phyloP scores from a whole-genome alignment of 2,329 filamentous ascomycete genomes.

The Magnaporthiopsis poae region DNA sequence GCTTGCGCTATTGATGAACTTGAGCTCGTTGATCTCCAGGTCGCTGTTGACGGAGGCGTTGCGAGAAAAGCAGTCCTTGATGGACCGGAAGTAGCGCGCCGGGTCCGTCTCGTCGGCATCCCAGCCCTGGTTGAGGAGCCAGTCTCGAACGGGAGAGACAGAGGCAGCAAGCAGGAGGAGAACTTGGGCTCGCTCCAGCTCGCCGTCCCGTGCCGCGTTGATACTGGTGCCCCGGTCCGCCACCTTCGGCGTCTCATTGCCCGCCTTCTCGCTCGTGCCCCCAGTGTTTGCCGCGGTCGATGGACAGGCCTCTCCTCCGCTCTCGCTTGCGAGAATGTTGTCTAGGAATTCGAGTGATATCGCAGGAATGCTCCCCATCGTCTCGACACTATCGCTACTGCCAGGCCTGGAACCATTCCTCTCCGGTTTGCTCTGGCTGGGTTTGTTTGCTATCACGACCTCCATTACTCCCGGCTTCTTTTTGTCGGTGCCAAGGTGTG shows the following conservation, averaged over 20 bases:
- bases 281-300: not conserved
- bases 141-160: not conserved
- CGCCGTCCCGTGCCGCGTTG: not conserved
- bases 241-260: not conserved
- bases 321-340: not conserved
- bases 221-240: not conserved
- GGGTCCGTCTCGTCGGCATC: slow-evolving; percentile 3
- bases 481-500: not conserved
- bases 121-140: slow-evolving; percentile 5
- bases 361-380: no score
- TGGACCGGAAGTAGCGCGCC: not conserved
- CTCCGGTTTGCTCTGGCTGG: not conserved
- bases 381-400: not conserved
- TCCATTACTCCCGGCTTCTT: not conserved
- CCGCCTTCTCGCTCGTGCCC: not conserved
- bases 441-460: not conserved
- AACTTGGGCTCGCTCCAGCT: slow-evolving; percentile 1
- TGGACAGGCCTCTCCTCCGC: no score
- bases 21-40: not conserved
- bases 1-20: not conserved
- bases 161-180: slow-evolving; percentile 4
- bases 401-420: not conserved
- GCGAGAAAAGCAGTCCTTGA: slow-evolving; percentile 1
- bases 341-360: not conserved
- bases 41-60: not conserved